A percentile compares a stretch with the other conserved stretches of the same genome.
Evolutionary conservation across 2,329 filamentous ascomycete genomes (phyloP).

Genomic region (Aureobasidium sp.): DNA sequence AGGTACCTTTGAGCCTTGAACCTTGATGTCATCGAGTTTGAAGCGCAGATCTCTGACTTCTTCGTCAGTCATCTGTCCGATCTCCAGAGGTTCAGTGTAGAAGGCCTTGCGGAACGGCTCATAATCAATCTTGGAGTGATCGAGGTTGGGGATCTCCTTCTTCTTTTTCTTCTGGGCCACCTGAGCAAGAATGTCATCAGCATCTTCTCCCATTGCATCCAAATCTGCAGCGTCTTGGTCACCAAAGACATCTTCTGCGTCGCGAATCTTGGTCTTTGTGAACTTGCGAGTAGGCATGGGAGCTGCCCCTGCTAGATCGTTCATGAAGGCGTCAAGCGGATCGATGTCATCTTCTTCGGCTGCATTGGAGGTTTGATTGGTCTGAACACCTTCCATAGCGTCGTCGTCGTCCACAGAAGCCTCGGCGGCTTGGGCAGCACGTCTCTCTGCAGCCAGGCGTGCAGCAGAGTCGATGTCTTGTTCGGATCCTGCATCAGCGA

Average conservation of each 20-base stretch:
- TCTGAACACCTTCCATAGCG: conserved; percentile 23
- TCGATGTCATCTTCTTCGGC: conserved; percentile 67
- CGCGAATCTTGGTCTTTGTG: conserved; percentile 36
- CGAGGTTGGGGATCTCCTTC: conserved; percentile 82
- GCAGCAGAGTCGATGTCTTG: conserved; percentile 82
- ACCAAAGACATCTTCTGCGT: conserved; percentile 79
- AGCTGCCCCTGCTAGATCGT: conserved; percentile 45
- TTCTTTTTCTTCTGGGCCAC: conserved; percentile 68
- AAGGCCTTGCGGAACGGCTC: conserved; percentile 87
- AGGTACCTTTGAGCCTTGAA: conserved; percentile 77
- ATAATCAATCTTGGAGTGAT: conserved; percentile 81
- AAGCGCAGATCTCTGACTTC: conserved; percentile 74
- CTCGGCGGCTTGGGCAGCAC: conserved; percentile 47
- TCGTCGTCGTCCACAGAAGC: conserved; percentile 26
- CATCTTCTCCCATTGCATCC: conserved; percentile 54
- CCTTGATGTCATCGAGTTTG: conserved; percentile 92
- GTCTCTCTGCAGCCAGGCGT: conserved; percentile 69
- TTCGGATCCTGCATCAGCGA: conserved; percentile 71
- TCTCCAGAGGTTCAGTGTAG: conserved; percentile 81
- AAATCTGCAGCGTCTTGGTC: conserved; percentile 67
- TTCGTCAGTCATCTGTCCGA: conserved; percentile 73
- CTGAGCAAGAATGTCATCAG: conserved; percentile 56
- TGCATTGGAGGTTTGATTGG: conserved; percentile 15
- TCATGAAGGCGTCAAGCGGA: conserved; percentile 97
- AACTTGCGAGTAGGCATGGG: conserved; percentile 34